Evolutionary conservation across 169 alveolate genomes (phyloP), one percentile per base, ranked within the genome.

Genomic region (Cryptosporidium baileyi): DNA sequence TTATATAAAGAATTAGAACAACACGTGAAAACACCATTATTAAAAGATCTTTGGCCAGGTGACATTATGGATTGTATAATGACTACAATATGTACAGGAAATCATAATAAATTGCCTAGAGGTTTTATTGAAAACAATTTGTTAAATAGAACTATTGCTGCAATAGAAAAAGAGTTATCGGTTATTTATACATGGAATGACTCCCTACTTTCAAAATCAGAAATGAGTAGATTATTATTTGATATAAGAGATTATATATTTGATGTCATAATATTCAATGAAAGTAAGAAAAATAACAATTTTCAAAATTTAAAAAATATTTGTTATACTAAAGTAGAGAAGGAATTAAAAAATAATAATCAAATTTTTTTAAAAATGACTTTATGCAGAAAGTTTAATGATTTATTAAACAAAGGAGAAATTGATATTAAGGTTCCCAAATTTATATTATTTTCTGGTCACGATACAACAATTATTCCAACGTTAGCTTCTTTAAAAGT

Each of bases 31-130:
- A 74, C 85, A 26, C 63, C 63, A 5, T 34, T 24, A 0, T 57
- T 74, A 22, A 57, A 54, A 26, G 85, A 74, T 34, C 51, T 74
- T n/a, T 74, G 85, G 85, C 85, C 85, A 11, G 85, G 85, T 15
- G 85, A 74, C 28, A 52, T 74, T 22, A 74, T 74, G 85, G 85
- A 74, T 41, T 74, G 85, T 9, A 74, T 74, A 26, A 74, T 74
- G 85, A 74, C 85, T 7, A 74, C 74, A 3, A 40, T 74, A 30
- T 74, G 85, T 57, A 74, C 85, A n/a, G 67, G 85, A 38, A 74
- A 74, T 36, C 51, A 57, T 36, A 57, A 74, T 11, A 74, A 57
- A 44, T 47, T 74, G 22, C 85, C 85, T 1, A 54, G 24, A 8
- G 85, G 62, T 6, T 74, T 74, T 28, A 30, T 74, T 15, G 59